Conservation (phyloP, 2,329 filamentous ascomycete genomes). For the Pyrenophora tritici-repentis region DNA sequence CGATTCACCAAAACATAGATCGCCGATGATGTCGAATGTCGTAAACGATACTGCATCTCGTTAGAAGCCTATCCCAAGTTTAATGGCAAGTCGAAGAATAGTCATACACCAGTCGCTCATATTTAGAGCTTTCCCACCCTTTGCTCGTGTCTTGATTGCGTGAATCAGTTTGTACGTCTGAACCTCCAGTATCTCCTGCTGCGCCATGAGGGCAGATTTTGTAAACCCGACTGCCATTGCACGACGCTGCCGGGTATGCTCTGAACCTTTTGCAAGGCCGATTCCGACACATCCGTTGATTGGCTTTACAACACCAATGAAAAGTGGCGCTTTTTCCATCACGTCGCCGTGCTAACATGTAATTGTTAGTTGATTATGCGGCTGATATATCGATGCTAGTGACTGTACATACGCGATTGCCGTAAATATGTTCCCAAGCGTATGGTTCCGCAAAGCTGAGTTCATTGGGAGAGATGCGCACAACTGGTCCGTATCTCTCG, state of each 20-base stretch:
- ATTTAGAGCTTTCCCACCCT: neutral
- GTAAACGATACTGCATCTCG: too few species aligned
- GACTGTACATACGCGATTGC: neutral
- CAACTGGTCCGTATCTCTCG: neutral
- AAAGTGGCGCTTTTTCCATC: neutral
- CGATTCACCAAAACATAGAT: constrained; percentile 1
- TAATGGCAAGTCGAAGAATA: too few species aligned
- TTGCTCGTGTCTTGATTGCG: neutral
- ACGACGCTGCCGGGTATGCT: constrained; percentile 1
- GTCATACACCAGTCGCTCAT: neutral
- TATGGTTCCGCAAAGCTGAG: neutral
- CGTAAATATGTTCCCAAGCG: neutral
- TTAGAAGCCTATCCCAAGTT: too few species aligned
- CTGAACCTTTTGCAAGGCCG: neutral
- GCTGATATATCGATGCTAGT: too few species aligned
- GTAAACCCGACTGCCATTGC: neutral
- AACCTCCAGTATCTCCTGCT: neutral
- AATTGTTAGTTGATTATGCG: neutral
- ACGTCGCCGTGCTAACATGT: neutral
- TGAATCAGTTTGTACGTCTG: neutral
- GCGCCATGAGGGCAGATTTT: neutral
- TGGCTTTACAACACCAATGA: neutral
- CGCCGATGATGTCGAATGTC: constrained; percentile 3
- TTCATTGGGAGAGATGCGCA: neutral
- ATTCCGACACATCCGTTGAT: constrained; percentile 1